Evolutionary conservation across 495 filamentous ascomycete species (phyloP), one percentile per base, ranked within the genome.

Genomic region (Cryomyces minteri): DNA sequence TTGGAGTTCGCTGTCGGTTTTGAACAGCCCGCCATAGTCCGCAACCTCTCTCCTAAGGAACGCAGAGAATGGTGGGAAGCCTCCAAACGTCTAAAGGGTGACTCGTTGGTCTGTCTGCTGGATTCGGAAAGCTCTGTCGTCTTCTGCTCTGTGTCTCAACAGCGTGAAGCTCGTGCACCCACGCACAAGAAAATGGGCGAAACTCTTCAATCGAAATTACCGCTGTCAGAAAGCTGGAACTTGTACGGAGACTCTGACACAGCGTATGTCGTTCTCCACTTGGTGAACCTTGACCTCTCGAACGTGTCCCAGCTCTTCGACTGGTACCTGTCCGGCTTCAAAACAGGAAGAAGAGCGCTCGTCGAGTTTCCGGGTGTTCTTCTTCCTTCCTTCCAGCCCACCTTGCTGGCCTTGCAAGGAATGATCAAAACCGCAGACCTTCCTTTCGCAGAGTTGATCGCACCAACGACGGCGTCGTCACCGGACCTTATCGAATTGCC

Each of bases 351-450:
- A 9, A 29, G 7, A 11, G 67, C 61, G 8, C 64, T 85, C 6
- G 67, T 84, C 0, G 82, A 86, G 48, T 84, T 86, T 45, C 80
- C 80, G 0, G 75, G 73, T 6, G 62, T 88, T 4, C 62, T 87
- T 1, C 66, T 84, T 9, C 67, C 73, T 0, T 68, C 80, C 2
- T 88, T 88, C 52, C 62, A 75, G 38, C 72, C 76, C 18, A 79
- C 76, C 0, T 59, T 86, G n/a, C 58, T 63, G 48, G 78, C 75
- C 5, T 61, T 88, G 0, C 76, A 85, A 50, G 51, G 57, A 2
- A 77, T 83, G 61, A 70, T 33, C 55, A 49, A 25, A 56, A 51
- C 5, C 53, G 10, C 57, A 0, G 58, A 70, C 44, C 39, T 85
- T 5, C 81, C 80, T 1, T 80, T 87, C 49, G 49, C 69, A 1